Conservation (phyloP, 805 yeast genomes). For the Lipomyces sp. region DNA sequence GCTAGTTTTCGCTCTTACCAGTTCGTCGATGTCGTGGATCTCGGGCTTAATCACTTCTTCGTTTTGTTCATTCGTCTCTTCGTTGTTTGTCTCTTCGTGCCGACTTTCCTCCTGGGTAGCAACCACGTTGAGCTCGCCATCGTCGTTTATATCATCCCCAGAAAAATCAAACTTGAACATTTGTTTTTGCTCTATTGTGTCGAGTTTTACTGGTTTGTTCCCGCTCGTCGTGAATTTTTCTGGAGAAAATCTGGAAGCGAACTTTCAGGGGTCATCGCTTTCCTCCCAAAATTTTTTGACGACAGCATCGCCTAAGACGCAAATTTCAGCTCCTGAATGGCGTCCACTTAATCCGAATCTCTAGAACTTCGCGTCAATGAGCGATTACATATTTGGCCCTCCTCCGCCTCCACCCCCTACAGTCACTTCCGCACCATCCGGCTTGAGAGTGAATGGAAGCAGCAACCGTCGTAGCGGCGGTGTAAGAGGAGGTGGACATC, state of each 20-base stretch:
- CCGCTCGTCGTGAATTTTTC: no score
- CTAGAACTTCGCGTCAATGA: no score
- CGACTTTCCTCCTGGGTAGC: not conserved
- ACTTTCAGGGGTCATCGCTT: slow-evolving; percentile 17
- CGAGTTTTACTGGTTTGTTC: no score
- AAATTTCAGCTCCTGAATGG: no score
- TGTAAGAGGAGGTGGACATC: not conserved
- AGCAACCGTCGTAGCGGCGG: not conserved
- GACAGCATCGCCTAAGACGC: no score
- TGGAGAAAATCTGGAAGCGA: not conserved
- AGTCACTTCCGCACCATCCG: not conserved
- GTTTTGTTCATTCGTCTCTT: slow-evolving; percentile 2
- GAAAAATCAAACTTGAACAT: slow-evolving; percentile 27
- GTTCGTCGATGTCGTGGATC: slow-evolving; percentile 14
- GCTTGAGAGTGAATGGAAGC: not conserved
- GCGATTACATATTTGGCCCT: slow-evolving; percentile 32
- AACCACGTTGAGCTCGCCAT: slow-evolving; percentile 2
- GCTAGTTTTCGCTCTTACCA: slow-evolving; percentile 7
- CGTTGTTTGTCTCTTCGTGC: not conserved
- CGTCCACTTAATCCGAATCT: no score
- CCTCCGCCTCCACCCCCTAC: slow-evolving; percentile 33
- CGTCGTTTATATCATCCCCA: slow-evolving; percentile 25
- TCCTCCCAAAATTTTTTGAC: slow-evolving; percentile 1
- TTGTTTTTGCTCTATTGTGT: not conserved
- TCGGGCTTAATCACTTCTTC: not conserved